Conservation (phyloP, 768 basidiomycete genomes). For the Psilocybe sp. region DNA sequence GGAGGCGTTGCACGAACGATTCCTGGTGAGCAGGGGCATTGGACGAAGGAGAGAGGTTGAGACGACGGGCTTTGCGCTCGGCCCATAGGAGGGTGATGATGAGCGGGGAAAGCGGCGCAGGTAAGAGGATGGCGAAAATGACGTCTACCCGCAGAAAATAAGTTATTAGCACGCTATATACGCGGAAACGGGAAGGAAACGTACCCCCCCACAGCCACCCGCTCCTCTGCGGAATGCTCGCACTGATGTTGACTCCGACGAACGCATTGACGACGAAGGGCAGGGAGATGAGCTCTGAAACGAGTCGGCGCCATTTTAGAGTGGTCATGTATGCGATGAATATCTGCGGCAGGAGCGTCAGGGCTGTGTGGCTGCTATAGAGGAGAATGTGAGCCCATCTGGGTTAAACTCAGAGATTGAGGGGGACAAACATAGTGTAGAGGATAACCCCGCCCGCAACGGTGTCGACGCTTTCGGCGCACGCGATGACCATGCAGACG, state of each 20-base stretch:
- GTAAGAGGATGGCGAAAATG: constrained; percentile 58
- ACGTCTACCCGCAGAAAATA: constrained; percentile 39
- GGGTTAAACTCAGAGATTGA: not conserved
- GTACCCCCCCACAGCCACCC: constrained; percentile 73
- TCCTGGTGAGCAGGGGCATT: not conserved
- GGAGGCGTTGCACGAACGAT: constrained; percentile 7
- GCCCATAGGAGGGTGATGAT: constrained; percentile 56
- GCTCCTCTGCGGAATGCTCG: constrained; percentile 34
- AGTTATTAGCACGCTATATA: too few species aligned
- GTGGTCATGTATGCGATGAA: constrained; percentile 63
- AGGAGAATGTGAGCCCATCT: too few species aligned
- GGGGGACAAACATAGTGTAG: constrained; percentile 46
- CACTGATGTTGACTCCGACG: constrained; percentile 58
- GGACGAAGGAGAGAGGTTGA: constrained; percentile 17
- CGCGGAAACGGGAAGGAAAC: too few species aligned
- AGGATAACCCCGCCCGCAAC: constrained; percentile 56
- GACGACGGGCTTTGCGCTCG: constrained; percentile 38
- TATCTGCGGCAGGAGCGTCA: constrained; percentile 63
- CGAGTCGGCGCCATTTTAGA: constrained; percentile 52
- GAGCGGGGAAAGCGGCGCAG: constrained; percentile 46
- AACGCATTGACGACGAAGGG: constrained; percentile 57
- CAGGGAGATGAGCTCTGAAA: constrained; percentile 31
- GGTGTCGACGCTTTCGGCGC: constrained; percentile 39
- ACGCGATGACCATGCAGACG: constrained; percentile 54
- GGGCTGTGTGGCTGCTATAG: constrained; percentile 61